Evolutionary conservation across 768 basidiomycete species (phyloP), one percentile per base, ranked within the genome.

Genomic region (Mycena amicta): DNA sequence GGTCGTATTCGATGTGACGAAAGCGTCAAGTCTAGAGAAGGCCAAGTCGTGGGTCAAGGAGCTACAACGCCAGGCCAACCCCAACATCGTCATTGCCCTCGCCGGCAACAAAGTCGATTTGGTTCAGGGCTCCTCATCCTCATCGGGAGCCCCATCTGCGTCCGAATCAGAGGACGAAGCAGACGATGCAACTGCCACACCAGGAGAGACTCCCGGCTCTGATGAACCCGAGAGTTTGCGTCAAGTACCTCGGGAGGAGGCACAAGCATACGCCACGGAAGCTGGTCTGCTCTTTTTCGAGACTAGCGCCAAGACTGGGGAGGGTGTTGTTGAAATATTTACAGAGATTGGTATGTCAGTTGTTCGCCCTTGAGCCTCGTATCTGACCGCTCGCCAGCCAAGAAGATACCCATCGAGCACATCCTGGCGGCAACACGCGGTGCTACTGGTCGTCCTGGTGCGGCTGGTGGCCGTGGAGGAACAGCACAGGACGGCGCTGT

Each of bases 11-110:
- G 97, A 98, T 71, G 88, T 98, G 55, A 98, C 96, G 50, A 97
- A 98, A 75, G 91, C 93, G 45, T 84, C 90, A 56, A 96, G 94
- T 68, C 81, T 99, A 57, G 96, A 98, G 74, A 98, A 98, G 74
- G 97, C 97, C 54, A 98, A 98, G 80, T 94, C 95, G 28, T 99
- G 97, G 97, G 95, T 99, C 57, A 98, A 97, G 78, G 97, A 99
- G 75, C 83, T 99, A 23, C 97, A 99, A 72, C 87, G 97, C 64
- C 97, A 99, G 71, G 97, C 97, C 23, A 97, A 98, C 72, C 95
- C 96, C 31, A 98, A 98, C 72, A 98, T 98, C 70, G 95, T 99
- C 71, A 98, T 99, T 67, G 95, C 96, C 5, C 87, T 99, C 52
- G 94, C 93, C 12, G 97, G 97, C 28, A 99, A 99, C 83, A 98